Evolutionary conservation across 1,284 basidiomycete species (phyloP).

Genomic region (Singerocomus inundabilis): DNA sequence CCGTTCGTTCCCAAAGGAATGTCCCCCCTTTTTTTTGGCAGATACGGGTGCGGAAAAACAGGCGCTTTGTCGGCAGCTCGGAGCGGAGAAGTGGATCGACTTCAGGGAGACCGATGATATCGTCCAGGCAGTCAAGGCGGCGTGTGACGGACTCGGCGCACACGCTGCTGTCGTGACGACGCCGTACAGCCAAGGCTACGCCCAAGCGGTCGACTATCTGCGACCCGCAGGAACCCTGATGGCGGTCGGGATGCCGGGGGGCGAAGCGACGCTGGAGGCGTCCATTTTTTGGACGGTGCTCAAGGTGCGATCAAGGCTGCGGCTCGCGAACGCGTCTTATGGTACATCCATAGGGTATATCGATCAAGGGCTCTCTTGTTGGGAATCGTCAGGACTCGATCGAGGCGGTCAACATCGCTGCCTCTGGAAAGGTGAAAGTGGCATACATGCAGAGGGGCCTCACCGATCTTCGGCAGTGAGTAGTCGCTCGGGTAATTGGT

Average conservation of each 20-base stretch:
- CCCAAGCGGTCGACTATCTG: slow-evolving; percentile 70
- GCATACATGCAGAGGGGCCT: slow-evolving; percentile 52
- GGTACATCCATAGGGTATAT: slow-evolving; percentile 51
- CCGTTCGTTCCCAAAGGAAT: not conserved
- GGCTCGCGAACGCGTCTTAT: too few species aligned
- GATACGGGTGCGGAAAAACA: slow-evolving; percentile 78
- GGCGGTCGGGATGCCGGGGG: slow-evolving; percentile 71
- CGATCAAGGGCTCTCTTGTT: slow-evolving; percentile 75
- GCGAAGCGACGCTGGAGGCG: slow-evolving; percentile 56
- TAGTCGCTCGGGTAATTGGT: slow-evolving; percentile 10
- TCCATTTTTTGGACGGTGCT: slow-evolving; percentile 78
- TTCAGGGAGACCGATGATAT: slow-evolving; percentile 66
- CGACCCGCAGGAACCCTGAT: slow-evolving; percentile 65
- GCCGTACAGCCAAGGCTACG: slow-evolving; percentile 58
- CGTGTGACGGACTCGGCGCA: slow-evolving; percentile 71
- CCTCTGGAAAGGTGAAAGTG: slow-evolving; percentile 64
- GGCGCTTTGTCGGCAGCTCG: slow-evolving; percentile 64
- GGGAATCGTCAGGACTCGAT: slow-evolving; percentile 72
- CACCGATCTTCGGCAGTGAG: slow-evolving; percentile 52
- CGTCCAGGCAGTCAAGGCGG: slow-evolving; percentile 58
- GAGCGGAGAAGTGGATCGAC: slow-evolving; percentile 81
- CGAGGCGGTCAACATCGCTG: slow-evolving; percentile 73
- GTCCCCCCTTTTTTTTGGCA: too few species aligned
- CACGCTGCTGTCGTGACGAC: slow-evolving; percentile 75
- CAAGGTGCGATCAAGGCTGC: slow-evolving; percentile 44